A percentile compares a stretch with the other conserved stretches of the same genome.
These are phyloP conservation scores for Mitragyna speciosa DNA, from an alignment of 257 asterid genomes.

Conservation along the genomic window DNA sequence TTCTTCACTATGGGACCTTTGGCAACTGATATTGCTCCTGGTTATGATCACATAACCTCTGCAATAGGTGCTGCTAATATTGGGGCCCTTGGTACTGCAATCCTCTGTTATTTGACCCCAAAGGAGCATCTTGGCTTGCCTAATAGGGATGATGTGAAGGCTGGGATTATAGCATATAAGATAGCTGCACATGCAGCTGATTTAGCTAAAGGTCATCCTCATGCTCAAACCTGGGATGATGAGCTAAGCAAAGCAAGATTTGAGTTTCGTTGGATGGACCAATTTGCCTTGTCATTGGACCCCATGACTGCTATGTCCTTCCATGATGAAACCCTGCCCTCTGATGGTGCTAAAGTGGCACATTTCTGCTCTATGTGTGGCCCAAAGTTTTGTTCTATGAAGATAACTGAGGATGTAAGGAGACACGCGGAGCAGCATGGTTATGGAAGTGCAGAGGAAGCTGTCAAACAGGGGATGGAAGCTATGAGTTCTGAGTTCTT, in stretches of 20 bases:
- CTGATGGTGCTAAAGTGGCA: slow-evolving; percentile 98
- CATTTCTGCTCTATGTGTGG: slow-evolving; percentile 99
- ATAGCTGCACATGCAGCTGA: slow-evolving; percentile 98
- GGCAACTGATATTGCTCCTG: slow-evolving; percentile 91
- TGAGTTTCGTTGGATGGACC: slow-evolving; percentile 98
- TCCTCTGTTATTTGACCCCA: slow-evolving; percentile 87
- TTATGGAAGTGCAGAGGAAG: slow-evolving; percentile 89
- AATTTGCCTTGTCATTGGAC: slow-evolving; percentile 87
- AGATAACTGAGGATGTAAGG: slow-evolving; percentile 93
- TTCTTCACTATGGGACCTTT: slow-evolving; percentile 93
- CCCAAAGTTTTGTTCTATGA: slow-evolving; percentile 96
- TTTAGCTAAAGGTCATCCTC: slow-evolving; percentile 83
- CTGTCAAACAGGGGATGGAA: slow-evolving; percentile 79
- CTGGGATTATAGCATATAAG: slow-evolving; percentile 82
- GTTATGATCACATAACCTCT: slow-evolving; percentile 90
- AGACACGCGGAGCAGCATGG: slow-evolving; percentile 94
- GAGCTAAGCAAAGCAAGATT: slow-evolving; percentile 93
- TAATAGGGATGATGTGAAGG: slow-evolving; percentile 81
- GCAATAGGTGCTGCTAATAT: slow-evolving; percentile 94
- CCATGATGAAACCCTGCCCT: slow-evolving; percentile 88
- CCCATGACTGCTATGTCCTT: slow-evolving; percentile 93
- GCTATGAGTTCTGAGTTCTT: slow-evolving; percentile 87
- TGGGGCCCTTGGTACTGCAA: slow-evolving; percentile 93
- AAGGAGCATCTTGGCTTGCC: slow-evolving; percentile 95
- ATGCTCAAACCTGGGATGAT: slow-evolving; percentile 91